Conservation (phyloP, 164 flowering plant genomes). For the Macadamia integrifolia region DNA sequence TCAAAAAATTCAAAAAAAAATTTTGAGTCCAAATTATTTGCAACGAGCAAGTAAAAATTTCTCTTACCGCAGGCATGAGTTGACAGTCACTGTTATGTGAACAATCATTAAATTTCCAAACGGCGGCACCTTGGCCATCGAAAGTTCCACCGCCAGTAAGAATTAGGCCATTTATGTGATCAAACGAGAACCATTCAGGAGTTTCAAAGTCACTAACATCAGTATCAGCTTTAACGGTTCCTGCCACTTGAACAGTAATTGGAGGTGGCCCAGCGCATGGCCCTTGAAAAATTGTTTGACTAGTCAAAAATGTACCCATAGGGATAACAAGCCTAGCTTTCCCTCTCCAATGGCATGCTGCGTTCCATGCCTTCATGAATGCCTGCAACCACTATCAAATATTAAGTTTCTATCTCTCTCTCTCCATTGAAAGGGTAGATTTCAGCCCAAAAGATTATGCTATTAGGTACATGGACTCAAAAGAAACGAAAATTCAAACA, state of each 20-base stretch:
- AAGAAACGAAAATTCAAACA: no score
- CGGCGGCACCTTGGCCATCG: slow-evolving; percentile 39
- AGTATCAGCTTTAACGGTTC: slow-evolving; percentile 27
- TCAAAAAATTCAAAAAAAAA: no score
- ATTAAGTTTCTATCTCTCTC: no score
- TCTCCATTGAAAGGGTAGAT: no score
- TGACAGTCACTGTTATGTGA: slow-evolving; percentile 12
- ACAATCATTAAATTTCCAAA: slow-evolving; percentile 38
- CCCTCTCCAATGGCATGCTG: slow-evolving; percentile 35
- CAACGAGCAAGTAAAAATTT: no score
- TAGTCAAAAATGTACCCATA: slow-evolving; percentile 25
- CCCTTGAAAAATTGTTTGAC: slow-evolving; percentile 31
- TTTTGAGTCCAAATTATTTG: neutral
- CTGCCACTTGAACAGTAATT: slow-evolving; percentile 29
- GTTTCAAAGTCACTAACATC: slow-evolving; percentile 25
- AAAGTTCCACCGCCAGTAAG: slow-evolving; percentile 43
- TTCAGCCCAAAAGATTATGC: no score
- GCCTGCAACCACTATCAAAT: slow-evolving; percentile 25
- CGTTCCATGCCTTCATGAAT: slow-evolving; percentile 38
- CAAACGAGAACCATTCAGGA: slow-evolving; percentile 34
- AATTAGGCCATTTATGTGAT: slow-evolving; percentile 26
- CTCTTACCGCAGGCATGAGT: slow-evolving; percentile 37
- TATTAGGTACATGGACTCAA: no score
- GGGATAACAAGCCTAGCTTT: slow-evolving; percentile 40
- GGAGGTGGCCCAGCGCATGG: slow-evolving; percentile 41